phyloP scores from a whole-genome alignment of 345 rosid genomes.

The Hirschfeldia incana region DNA sequence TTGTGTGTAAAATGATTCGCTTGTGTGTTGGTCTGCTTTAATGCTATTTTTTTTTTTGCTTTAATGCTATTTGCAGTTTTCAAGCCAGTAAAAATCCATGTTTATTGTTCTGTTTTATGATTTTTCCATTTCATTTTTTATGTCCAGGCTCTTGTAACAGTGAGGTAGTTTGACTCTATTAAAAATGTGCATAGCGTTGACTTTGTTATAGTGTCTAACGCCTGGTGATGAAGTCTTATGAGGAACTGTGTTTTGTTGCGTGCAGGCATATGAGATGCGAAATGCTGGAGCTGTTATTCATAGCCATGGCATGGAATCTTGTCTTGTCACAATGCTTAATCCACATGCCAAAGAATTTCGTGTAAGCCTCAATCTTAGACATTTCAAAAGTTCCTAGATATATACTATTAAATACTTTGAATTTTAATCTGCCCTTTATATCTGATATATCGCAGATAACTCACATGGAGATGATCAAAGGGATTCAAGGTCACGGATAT shows the following conservation, averaged over 20 bases:
- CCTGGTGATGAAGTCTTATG: background rate
- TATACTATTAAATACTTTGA: background rate
- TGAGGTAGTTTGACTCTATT: background rate
- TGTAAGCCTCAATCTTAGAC: conserved; percentile 48
- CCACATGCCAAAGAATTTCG: conserved; percentile 82
- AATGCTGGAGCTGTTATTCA: conserved; percentile 98
- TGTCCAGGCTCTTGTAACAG: conserved; percentile 14
- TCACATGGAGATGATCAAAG: conserved; percentile 99
- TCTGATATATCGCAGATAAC: conserved; percentile 57
- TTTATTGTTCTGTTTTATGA: conserved; percentile 12
- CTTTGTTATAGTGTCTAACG: background rate
- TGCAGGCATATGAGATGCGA: conserved; percentile 81
- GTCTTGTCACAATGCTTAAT: conserved; percentile 90
- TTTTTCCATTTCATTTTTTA: conserved; percentile 12
- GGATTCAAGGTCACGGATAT: conserved; percentile 96
- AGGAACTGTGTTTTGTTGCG: conserved; percentile 24
- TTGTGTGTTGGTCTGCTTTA: no score
- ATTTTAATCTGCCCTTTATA: conserved; percentile 9
- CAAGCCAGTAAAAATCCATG: no score
- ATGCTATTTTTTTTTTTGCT: no score
- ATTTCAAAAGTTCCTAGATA: background rate
- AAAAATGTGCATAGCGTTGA: background rate
- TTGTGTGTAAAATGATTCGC: no score
- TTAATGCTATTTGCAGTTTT: no score
- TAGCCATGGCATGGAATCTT: conserved; percentile 96